Evolutionary conservation across 1,139 yeast species (phyloP), one percentile per base, ranked within the genome.

Genomic region (Geotrichum bryndzae): DNA sequence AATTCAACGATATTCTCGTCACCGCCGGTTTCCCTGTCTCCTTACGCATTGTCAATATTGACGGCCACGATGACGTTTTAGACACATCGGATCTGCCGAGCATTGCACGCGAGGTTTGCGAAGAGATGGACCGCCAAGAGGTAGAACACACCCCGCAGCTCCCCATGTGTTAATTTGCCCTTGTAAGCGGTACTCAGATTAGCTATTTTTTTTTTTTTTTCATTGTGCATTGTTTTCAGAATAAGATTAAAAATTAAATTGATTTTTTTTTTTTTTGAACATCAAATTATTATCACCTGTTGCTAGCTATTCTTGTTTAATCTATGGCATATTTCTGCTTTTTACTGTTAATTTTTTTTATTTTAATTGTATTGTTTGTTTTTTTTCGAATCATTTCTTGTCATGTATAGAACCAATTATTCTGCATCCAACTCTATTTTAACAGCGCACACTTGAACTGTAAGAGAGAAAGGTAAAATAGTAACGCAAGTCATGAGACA

Each of bases 11-110:
- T 29, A 59, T 59, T 10, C 60, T 65, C 38, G 54, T 25, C 11
- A 51, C 57, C 22, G 66, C 66, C 4, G 67, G 67, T 1, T 65
- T 64, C 41, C 53, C 54, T 0, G 66, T 63, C 1, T 59, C 63
- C 13, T 38, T 65, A 4, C 31, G 67, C 3, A 51, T 65, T 27
- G 60, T 65, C 38, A 59, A 61, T 48, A 61, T 65, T 22, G 61
- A 64, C 5, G 67, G 66, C 15, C 65, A 66, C 23, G 67, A 66
- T 25, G 63, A 61, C 10, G 67, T 64, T 2, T 38, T 66, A 52
- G 67, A 66, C 31, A 64, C 67, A 11, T 60, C 67, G 0, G 67
- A 66, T 31, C 50, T 65, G 25, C 63, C 62, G 1, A 56, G 61
- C n/a, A 63, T 65, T 18, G 64, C 66, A 2, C 31, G 57, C 6